A percentile compares a stretch with the other conserved stretches of the same genome.
Conservation (phyloP, 148 eudicot species). For the Amaranthus cruentus region DNA sequence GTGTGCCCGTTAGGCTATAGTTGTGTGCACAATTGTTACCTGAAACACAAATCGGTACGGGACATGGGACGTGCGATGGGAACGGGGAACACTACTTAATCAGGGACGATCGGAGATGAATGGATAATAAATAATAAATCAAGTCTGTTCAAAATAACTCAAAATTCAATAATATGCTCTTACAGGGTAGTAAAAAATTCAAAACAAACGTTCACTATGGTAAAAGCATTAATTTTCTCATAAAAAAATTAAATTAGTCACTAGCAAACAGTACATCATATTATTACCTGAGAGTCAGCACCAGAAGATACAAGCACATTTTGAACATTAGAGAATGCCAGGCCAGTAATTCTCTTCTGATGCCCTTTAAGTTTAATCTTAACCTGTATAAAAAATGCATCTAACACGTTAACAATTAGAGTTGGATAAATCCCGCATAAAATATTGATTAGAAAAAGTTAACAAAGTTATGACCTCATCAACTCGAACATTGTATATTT, state of each 20-base stretch:
- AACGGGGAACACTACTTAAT: too few relatives aligned
- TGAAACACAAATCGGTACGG: too few relatives aligned
- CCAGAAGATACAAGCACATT: conserved; percentile 83
- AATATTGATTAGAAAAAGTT: neutral
- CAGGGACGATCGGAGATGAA: too few relatives aligned
- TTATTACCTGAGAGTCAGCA: conserved; percentile 73
- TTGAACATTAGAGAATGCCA: conserved; percentile 63
- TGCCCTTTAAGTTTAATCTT: conserved; percentile 71
- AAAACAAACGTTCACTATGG: too few relatives aligned
- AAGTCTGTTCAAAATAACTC: too few relatives aligned
- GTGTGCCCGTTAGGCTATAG: too few relatives aligned
- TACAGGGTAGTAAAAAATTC: too few relatives aligned
- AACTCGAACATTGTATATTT: conserved; percentile 75
- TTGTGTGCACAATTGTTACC: too few relatives aligned
- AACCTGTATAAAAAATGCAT: conserved; percentile 36
- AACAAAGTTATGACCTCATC: conserved; percentile 52
- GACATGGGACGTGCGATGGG: too few relatives aligned
- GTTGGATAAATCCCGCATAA: neutral
- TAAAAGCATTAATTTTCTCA: too few relatives aligned
- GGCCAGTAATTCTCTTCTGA: conserved; percentile 76
- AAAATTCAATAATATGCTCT: too few relatives aligned
- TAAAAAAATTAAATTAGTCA: neutral
- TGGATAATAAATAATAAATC: too few relatives aligned
- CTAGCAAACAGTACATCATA: neutral
- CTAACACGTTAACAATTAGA: neutral